Conservation (phyloP, 2,329 filamentous ascomycete genomes). For the Fusarium multiceps region DNA sequence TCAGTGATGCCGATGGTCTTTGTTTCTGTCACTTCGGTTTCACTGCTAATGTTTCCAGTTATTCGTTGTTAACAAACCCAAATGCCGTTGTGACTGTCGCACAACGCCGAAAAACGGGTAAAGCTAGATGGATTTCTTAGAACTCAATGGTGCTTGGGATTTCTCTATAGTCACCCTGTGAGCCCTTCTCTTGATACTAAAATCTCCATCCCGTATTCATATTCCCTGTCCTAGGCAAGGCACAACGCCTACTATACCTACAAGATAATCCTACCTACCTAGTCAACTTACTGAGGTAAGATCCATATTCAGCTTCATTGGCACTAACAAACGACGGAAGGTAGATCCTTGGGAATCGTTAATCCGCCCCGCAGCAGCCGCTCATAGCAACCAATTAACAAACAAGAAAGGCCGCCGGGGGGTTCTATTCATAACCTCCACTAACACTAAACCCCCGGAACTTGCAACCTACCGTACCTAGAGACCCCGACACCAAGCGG, state of each 20-base stretch:
- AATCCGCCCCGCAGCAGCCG: slow-evolving; percentile 39
- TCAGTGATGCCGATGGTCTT: not conserved
- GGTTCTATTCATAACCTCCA: slow-evolving; percentile 1
- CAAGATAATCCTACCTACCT: too few relatives aligned
- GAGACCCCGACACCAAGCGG: slow-evolving; percentile 18
- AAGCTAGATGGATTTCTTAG: not conserved
- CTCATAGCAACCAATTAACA: slow-evolving; percentile 23
- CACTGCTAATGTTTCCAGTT: not conserved
- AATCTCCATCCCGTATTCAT: not conserved
- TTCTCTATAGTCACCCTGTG: not conserved
- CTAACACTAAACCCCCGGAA: slow-evolving; percentile 22
- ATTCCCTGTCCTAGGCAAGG: not conserved
- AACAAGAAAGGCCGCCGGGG: not conserved
- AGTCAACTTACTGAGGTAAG: too few relatives aligned
- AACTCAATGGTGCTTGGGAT: not conserved
- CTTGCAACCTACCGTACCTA: slow-evolving; percentile 12
- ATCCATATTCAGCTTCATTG: not conserved
- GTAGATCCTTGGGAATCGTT: slow-evolving; percentile 43
- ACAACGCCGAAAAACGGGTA: not conserved
- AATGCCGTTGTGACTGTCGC: not conserved
- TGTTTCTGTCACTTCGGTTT: not conserved
- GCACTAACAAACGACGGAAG: not conserved
- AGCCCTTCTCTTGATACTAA: not conserved
- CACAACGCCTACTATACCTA: not conserved
- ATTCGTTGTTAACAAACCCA: not conserved